A percentile compares a stretch with the other conserved stretches of the same genome.
Evolutionary conservation across 2,329 filamentous ascomycete species (phyloP).

Genomic region (Cryphonectria japonica): DNA sequence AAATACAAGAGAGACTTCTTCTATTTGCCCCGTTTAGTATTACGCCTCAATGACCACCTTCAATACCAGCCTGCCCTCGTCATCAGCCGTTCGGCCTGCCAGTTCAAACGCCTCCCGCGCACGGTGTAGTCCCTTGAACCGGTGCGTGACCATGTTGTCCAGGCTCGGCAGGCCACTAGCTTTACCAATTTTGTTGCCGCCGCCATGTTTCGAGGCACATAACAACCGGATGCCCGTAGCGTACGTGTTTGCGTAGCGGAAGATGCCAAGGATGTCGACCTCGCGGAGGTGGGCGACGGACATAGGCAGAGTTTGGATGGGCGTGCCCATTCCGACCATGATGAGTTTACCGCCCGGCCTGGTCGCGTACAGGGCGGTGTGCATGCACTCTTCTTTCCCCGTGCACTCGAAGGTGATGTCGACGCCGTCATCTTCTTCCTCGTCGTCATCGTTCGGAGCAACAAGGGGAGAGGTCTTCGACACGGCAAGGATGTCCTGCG

Average conservation of each 20-base stretch:
- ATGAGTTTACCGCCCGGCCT: slow-evolving; percentile 72
- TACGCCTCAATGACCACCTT: slow-evolving; percentile 70
- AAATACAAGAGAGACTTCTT: background rate
- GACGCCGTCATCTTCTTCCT: slow-evolving; percentile 66
- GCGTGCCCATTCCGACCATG: slow-evolving; percentile 80
- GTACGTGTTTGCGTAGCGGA: slow-evolving; percentile 79
- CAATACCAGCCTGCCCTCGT: slow-evolving; percentile 68
- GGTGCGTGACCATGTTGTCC: slow-evolving; percentile 74
- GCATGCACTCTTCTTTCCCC: slow-evolving; percentile 74
- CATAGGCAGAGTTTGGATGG: slow-evolving; percentile 74
- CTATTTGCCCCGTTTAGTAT: slow-evolving; percentile 15
- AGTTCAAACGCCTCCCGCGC: slow-evolving; percentile 70
- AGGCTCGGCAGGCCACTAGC: slow-evolving; percentile 61
- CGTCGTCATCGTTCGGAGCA: slow-evolving; percentile 34
- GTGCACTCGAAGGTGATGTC: slow-evolving; percentile 78
- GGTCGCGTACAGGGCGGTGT: slow-evolving; percentile 74
- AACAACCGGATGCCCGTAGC: slow-evolving; percentile 68
- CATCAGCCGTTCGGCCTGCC: slow-evolving; percentile 69
- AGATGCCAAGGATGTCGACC: slow-evolving; percentile 78
- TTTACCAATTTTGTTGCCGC: slow-evolving; percentile 36
- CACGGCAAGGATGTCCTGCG: slow-evolving; percentile 52
- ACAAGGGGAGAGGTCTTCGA: slow-evolving; percentile 38
- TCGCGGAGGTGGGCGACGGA: slow-evolving; percentile 74
- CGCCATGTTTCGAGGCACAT: slow-evolving; percentile 47
- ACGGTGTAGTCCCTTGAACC: slow-evolving; percentile 66